Evolutionary conservation across 768 basidiomycete genomes (phyloP), one percentile per base, ranked within the genome.

Genomic region (Collybia mongolica): DNA sequence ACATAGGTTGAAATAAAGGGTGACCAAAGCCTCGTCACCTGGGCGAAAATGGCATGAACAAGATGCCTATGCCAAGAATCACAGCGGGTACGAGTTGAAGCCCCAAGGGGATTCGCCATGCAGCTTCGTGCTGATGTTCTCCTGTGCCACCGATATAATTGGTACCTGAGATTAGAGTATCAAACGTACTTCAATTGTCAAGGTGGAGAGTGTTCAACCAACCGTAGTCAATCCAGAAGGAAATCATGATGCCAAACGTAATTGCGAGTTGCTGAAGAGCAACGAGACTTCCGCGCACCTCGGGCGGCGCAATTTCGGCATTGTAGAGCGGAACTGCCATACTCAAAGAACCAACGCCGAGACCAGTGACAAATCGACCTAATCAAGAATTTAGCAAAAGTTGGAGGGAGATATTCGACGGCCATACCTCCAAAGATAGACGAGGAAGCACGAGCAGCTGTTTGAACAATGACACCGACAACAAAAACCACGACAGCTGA

Each of bases 311-410:
- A 47, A 90, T 79, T 64, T 78, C 77, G 35, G 73, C 72, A 53
- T 90, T 90, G 74, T 88, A 90, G 32, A 91, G 73, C 1, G 90
- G 90, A 9, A 92, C 88, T n/a, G 80, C 78, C 87, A 90, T 90
- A 57, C 84, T 87, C 18, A 91, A 70, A 2, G 88, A 87, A 9
- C 90, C 90, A 15, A 92, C 86, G 43, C 88, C 90, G 39, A 90
- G 67, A 76, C 90, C 90, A 44, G 87, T 89, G 46, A 91, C 67
- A 57, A 88, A 90, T 22, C 89, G 82, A 46, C 88, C 72, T 73
- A 35, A 8, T n/a, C n/a, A 28, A 6, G 1, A 6, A 26, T 18
- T 47, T 32, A 46, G 24, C 32, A 47, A 74, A 67, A 15, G 44
- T 5, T 17, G 35, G 23, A 17, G 22, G 18, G 35, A 24, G 5